Evolutionary conservation across 306 rosid genomes (phyloP).

Genomic region (Oemleria cerasiformis): DNA sequence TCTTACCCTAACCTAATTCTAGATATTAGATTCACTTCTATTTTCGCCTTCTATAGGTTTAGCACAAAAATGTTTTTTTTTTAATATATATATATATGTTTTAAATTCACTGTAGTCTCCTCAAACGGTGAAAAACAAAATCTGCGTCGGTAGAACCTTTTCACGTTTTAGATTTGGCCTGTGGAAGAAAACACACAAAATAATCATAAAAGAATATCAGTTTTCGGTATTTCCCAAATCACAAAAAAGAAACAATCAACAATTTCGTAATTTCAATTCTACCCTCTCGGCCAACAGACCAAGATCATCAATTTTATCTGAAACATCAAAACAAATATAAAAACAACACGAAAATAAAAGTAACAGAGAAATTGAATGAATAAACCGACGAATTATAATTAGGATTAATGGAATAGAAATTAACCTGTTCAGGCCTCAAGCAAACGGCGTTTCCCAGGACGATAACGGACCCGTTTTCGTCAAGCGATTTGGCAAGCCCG

Average conservation of each 20-base stretch:
- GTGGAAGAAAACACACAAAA: constrained; percentile 29
- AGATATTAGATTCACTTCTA: no score
- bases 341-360: background rate
- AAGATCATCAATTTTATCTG: background rate
- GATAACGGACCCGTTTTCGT: constrained; percentile 67
- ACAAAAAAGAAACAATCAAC: background rate
- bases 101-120: constrained; percentile 5
- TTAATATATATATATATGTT: background rate
- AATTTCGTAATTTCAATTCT: background rate
- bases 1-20: background rate
- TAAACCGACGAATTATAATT: background rate
- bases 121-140: constrained; percentile 15
- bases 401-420: background rate
- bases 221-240: constrained; percentile 28
- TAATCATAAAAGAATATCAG: constrained; percentile 33
- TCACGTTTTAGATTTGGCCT: constrained; percentile 34
- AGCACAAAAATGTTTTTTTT: background rate
- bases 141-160: constrained; percentile 29
- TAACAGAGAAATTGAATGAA: background rate
- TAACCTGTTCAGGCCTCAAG: constrained; percentile 78
- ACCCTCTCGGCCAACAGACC: constrained; percentile 23
- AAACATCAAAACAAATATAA: background rate
- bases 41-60: background rate
- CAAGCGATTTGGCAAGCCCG: constrained; percentile 58
- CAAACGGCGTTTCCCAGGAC: constrained; percentile 66